Evolutionary conservation across 1,139 yeast species (phyloP).

Genomic region (Sugiyamaella sp.): DNA sequence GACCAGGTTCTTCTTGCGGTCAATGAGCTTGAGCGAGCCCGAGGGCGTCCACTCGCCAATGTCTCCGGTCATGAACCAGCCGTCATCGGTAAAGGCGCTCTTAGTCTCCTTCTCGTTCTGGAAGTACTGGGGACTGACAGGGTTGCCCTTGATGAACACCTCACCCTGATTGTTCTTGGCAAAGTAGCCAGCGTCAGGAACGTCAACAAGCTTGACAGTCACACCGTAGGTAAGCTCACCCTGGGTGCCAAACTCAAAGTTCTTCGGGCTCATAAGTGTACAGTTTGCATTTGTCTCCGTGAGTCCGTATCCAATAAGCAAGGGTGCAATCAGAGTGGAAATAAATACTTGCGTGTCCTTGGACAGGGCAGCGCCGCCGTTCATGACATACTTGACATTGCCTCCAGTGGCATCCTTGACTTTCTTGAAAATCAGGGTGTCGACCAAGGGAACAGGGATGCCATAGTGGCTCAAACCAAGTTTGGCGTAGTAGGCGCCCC

Average conservation of each 20-base stretch:
- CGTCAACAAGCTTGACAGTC: conserved; percentile 89
- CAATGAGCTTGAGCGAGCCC: conserved; percentile 83
- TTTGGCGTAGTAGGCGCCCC: conserved; percentile 86
- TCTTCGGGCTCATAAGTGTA: conserved; percentile 63
- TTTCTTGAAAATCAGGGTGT: conserved; percentile 77
- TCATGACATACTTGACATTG: conserved; percentile 65
- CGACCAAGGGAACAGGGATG: conserved; percentile 71
- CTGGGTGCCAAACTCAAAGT: conserved; percentile 71
- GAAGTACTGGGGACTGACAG: conserved; percentile 77
- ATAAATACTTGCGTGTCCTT: conserved; percentile 84
- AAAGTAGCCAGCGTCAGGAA: conserved; percentile 86
- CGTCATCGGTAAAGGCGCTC: conserved; percentile 76
- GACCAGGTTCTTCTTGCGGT: conserved; percentile 94
- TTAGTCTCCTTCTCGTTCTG: conserved; percentile 81
- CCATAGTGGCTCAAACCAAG: conserved; percentile 59
- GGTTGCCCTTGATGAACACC: conserved; percentile 73
- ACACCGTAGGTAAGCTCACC: conserved; percentile 85
- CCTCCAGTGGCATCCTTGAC: conserved; percentile 98
- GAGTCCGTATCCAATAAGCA: conserved; percentile 94
- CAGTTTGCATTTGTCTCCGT: conserved; percentile 96
- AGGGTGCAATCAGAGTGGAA: conserved; percentile 76
- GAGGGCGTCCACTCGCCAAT: conserved; percentile 88
- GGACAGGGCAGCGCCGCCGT: conserved; percentile 95
- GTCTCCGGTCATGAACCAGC: conserved; percentile 98
- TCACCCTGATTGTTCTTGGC: conserved; percentile 96